Conservation (phyloP, 805 yeast species). For the Kodamaea jinghongensis region DNA sequence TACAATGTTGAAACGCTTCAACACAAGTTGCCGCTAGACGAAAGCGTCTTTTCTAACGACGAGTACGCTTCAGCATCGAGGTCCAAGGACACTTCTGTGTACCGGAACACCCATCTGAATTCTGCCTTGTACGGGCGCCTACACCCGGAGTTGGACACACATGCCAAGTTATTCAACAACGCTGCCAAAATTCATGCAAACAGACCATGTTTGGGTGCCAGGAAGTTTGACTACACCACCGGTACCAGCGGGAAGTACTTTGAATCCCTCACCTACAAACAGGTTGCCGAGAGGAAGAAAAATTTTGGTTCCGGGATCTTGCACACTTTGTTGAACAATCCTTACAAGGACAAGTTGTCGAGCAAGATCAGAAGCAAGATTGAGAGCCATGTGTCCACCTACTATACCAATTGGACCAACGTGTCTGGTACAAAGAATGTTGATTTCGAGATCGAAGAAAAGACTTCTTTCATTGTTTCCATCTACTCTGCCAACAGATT, state of each 20-base stretch:
- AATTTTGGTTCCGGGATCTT: constrained; percentile 56
- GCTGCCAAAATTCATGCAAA: constrained; percentile 23
- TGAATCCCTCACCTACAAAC: constrained; percentile 41
- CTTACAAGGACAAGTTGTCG: constrained; percentile 15
- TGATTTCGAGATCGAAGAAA: constrained; percentile 9
- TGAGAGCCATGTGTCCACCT: constrained; percentile 23
- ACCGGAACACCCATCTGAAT: constrained; percentile 5
- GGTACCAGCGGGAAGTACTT: constrained; percentile 31
- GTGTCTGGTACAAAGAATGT: constrained; percentile 5
- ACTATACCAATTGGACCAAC: constrained; percentile 13
- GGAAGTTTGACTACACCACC: constrained; percentile 34
- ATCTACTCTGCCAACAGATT: constrained; percentile 20
- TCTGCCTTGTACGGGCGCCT: constrained; percentile 9
- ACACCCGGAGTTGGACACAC: constrained; percentile 38
- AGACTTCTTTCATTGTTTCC: constrained; percentile 17
- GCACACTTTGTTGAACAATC: constrained; percentile 26
- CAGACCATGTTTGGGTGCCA: constrained; percentile 35
- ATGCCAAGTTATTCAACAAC: constrained; percentile 30
- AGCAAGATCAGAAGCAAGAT: constrained; percentile 27
- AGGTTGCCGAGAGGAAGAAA: constrained; percentile 41
- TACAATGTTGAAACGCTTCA: constrained; percentile 5
- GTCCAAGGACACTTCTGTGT: constrained; percentile 1
- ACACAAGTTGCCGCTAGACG: constrained; percentile 4
- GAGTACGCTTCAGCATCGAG: neutral
- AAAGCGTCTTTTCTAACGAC: constrained; percentile 1